A percentile compares a stretch with the other conserved stretches of the same genome.
phyloP scores from a whole-genome alignment of 1,284 basidiomycete species.

The Tilletia horrida region DNA sequence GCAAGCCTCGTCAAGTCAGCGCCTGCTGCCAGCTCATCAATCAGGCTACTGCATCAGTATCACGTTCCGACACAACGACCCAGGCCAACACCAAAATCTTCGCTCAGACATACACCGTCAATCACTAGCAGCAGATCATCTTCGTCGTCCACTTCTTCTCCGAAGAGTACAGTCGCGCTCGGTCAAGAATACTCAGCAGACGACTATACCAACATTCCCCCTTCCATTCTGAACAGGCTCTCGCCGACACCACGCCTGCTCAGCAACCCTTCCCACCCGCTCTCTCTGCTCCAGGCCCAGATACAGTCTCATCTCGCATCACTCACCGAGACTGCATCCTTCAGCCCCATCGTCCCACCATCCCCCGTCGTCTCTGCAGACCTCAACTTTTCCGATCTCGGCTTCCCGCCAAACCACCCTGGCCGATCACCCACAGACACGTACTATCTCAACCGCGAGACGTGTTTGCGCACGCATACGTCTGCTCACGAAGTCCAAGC shows the following conservation, averaged over 20 bases:
- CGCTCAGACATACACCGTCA: no score
- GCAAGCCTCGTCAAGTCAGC: no score
- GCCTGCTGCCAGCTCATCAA: no score
- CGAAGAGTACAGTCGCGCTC: slow-evolving; percentile 16
- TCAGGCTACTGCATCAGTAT: neutral
- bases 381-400: slow-evolving; percentile 96
- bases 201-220: slow-evolving; percentile 77
- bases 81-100: no score
- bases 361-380: slow-evolving; percentile 84
- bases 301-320: slow-evolving; percentile 78
- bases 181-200: slow-evolving; percentile 65
- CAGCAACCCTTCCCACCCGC: slow-evolving; percentile 73
- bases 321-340: slow-evolving; percentile 22
- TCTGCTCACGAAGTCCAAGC: slow-evolving; percentile 95
- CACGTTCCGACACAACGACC: no score
- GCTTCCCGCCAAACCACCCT: slow-evolving; percentile 88
- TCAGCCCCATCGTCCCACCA: slow-evolving; percentile 61
- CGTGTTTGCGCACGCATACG: slow-evolving; percentile 95
- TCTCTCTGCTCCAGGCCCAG: slow-evolving; percentile 76
- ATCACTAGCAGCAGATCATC: no score
- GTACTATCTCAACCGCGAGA: slow-evolving; percentile 86
- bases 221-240: slow-evolving; percentile 74
- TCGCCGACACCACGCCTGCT: slow-evolving; percentile 66
- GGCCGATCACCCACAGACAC: slow-evolving; percentile 84
- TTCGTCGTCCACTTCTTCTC: neutral